phyloP scores from a whole-genome alignment of 2,329 filamentous ascomycete genomes.

The Stagonosporopsis cucurbitacearum region DNA sequence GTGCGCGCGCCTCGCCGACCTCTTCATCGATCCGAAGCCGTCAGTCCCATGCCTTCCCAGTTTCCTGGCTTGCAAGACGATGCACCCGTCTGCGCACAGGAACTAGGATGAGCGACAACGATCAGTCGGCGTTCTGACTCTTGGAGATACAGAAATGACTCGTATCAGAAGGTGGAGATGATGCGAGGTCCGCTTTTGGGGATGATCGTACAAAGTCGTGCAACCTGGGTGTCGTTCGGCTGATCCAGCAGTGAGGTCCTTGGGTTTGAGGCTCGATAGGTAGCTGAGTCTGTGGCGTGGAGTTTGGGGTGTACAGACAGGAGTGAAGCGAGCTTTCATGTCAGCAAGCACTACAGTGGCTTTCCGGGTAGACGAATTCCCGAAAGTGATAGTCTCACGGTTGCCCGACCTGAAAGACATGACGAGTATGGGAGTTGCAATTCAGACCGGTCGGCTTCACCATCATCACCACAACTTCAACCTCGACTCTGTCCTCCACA shows the following conservation, averaged over 20 bases:
- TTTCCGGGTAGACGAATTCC: not conserved
- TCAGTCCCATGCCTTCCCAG: constrained; percentile 12
- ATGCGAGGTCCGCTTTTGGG: constrained; percentile 7
- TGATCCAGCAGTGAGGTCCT: constrained; percentile 14
- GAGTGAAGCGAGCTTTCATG: not conserved
- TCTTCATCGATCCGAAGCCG: not conserved
- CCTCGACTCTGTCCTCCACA: not conserved
- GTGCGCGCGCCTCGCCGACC: constrained; percentile 14
- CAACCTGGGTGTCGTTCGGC: constrained; percentile 14
- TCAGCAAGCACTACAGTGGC: not conserved
- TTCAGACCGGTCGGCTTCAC: not conserved
- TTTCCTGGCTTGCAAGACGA: constrained; percentile 1
- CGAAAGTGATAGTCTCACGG: not conserved
- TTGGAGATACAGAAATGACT: constrained; percentile 14
- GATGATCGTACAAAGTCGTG: constrained; percentile 3
- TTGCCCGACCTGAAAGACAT: not conserved
- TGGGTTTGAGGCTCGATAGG: constrained; percentile 6
- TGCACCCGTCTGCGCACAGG: constrained; percentile 7
- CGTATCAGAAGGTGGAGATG: constrained; percentile 19
- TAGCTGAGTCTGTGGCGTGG: constrained; percentile 10
- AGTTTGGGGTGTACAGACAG: constrained; percentile 6
- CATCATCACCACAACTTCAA: not conserved
- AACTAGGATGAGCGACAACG: constrained; percentile 8
- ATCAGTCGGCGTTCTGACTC: constrained; percentile 8
- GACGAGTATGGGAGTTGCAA: not conserved